These are phyloP conservation scores for Coemansia sp. DNA, from an alignment of 192 early-diverging fungal genomes.

Conservation along the genomic window DNA sequence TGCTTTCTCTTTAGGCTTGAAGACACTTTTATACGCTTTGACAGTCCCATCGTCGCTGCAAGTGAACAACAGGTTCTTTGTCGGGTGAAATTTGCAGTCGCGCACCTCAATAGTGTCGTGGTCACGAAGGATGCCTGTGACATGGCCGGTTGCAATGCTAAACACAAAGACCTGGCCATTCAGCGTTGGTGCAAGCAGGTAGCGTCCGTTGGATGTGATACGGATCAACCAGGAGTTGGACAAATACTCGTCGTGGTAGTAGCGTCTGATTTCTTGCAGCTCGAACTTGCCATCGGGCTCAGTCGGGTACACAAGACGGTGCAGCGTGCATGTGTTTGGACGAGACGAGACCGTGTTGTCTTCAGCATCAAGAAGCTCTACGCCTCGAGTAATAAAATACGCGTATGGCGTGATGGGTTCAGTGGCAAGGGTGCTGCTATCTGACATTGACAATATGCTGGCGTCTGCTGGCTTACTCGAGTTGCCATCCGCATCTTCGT, in stretches of 20 bases:
- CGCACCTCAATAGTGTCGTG: constrained; percentile 93
- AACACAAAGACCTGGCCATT: constrained; percentile 87
- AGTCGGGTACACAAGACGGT: constrained; percentile 83
- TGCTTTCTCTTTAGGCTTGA: constrained; percentile 6
- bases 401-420: constrained; percentile 55
- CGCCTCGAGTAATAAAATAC: constrained; percentile 86
- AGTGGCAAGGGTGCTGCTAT: not conserved
- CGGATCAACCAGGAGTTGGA: constrained; percentile 97
- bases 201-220: constrained; percentile 82
- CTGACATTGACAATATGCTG: not conserved
- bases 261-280: constrained; percentile 75
- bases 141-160: constrained; percentile 71
- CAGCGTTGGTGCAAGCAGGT: constrained; percentile 86
- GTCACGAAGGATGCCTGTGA: constrained; percentile 77
- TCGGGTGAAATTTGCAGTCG: constrained; percentile 88
- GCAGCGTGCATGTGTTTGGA: constrained; percentile 85
- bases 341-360: constrained; percentile 69
- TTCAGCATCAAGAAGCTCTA: constrained; percentile 84
- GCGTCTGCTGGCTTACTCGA: not conserved
- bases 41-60: constrained; percentile 79
- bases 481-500: constrained; percentile 4
- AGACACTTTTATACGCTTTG: constrained; percentile 56
- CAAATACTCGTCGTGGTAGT: constrained; percentile 75
- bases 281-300: constrained; percentile 67
- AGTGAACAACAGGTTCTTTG: constrained; percentile 74